Percentiles rank a stretch among this genome's conserved stretches.
Evolutionary conservation across 345 rosid species (phyloP).

Genomic region (Pistacia vera): DNA sequence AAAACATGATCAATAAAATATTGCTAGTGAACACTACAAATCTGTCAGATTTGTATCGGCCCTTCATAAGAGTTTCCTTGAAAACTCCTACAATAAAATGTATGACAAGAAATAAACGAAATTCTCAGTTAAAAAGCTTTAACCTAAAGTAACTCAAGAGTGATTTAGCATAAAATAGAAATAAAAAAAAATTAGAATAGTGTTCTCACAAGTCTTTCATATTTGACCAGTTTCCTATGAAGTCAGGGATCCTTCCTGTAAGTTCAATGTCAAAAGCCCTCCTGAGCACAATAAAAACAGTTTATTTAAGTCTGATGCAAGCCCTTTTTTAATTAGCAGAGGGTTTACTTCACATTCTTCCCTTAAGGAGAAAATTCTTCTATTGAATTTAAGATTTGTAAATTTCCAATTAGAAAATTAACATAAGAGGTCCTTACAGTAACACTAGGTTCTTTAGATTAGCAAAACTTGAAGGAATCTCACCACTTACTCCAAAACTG

Average conservation of each 20-base stretch:
- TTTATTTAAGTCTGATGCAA: background rate
- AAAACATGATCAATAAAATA: background rate
- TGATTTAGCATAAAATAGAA: background rate
- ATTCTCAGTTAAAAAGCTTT: background rate
- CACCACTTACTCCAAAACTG: slow-evolving; percentile 62
- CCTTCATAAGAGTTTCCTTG: slow-evolving; percentile 69
- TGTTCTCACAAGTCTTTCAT: slow-evolving; percentile 43
- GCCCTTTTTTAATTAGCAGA: background rate
- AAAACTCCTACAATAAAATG: slow-evolving; percentile 52
- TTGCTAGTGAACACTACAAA: slow-evolving; percentile 41
- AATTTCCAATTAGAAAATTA: no score
- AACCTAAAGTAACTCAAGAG: background rate
- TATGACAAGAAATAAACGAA: background rate
- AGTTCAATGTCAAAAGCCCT: slow-evolving; percentile 59
- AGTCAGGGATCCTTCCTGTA: slow-evolving; percentile 67
- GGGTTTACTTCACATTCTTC: background rate
- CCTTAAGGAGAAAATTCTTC: no score
- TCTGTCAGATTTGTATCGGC: slow-evolving; percentile 52
- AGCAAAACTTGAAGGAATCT: slow-evolving; percentile 54
- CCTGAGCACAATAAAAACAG: slow-evolving; percentile 31
- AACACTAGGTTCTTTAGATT: slow-evolving; percentile 26
- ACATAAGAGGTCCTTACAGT: slow-evolving; percentile 30
- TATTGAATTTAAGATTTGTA: no score
- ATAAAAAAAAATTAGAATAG: background rate
- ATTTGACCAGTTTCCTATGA: slow-evolving; percentile 67